These are phyloP conservation scores for Coelastrella sp. DNA, from an alignment of 139 green algal genomes.

Conservation along the genomic window DNA sequence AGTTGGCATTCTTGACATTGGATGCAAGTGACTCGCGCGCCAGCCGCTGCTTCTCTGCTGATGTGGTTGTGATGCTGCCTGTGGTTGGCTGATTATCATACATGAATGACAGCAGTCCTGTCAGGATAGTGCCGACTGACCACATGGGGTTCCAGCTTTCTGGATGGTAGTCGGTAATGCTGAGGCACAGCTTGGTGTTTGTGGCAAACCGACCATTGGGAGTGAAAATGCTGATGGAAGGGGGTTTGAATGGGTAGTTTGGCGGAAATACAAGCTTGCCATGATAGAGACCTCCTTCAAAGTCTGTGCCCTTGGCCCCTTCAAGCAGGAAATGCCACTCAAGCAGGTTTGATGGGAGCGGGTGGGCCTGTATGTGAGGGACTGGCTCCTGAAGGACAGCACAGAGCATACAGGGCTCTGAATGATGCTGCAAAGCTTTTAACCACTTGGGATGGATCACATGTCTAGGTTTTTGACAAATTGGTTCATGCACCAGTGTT, in stretches of 20 bases:
- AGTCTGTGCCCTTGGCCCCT: slow-evolving; percentile 70
- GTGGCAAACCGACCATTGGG: slow-evolving; percentile 85
- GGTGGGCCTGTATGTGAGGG: slow-evolving; percentile 81
- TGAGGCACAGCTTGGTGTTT: slow-evolving; percentile 90
- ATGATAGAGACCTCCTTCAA: slow-evolving; percentile 86
- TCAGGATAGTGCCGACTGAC: slow-evolving; percentile 78
- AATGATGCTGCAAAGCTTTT: background rate
- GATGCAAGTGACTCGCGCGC: slow-evolving; percentile 73
- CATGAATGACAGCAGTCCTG: slow-evolving; percentile 84
- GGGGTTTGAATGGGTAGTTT: slow-evolving; percentile 85
- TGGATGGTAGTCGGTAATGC: slow-evolving; percentile 88
- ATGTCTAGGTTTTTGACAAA: too few species aligned
- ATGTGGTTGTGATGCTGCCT: slow-evolving; percentile 63
- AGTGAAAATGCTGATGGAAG: slow-evolving; percentile 83
- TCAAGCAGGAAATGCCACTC: slow-evolving; percentile 90
- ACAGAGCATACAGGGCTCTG: background rate
- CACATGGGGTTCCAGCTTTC: slow-evolving; percentile 83
- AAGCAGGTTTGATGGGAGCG: slow-evolving; percentile 80
- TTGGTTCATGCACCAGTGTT: too few species aligned
- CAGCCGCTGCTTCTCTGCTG: slow-evolving; percentile 59
- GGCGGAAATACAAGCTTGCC: slow-evolving; percentile 81
- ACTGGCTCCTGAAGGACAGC: slow-evolving; percentile 78
- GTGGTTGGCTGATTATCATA: slow-evolving; percentile 73
- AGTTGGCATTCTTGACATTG: slow-evolving; percentile 79
- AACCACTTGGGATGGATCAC: too few species aligned